phyloP scores from a whole-genome alignment of 495 filamentous ascomycete species.

The Hypoxylon lenormandii region DNA sequence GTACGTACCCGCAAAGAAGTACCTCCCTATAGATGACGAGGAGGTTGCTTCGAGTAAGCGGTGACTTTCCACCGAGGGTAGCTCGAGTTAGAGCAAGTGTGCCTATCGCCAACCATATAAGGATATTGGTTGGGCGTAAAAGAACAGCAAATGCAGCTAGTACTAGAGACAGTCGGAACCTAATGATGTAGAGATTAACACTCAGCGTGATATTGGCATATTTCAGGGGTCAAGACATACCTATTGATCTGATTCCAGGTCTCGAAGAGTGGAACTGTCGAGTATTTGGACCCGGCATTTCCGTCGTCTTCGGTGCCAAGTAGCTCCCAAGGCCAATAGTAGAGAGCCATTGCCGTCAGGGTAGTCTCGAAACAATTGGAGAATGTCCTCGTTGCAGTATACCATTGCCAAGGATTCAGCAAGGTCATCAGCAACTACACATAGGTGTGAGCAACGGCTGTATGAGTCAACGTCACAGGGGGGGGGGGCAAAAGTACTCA shows the following conservation, averaged over 20 bases:
- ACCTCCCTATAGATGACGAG: conserved; percentile 70
- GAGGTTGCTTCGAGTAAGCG: conserved; percentile 59
- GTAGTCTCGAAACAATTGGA: conserved; percentile 94
- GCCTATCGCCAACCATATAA: conserved; percentile 79
- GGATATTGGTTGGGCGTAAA: conserved; percentile 86
- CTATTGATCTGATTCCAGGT: conserved; percentile 50
- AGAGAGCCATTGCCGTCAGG: conserved; percentile 81
- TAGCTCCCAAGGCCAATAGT: conserved; percentile 85
- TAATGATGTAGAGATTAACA: conserved; percentile 41
- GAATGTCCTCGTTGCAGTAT: conserved; percentile 89
- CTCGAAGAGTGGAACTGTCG: conserved; percentile 32
- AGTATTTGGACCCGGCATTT: conserved; percentile 43
- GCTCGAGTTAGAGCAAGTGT: conserved; percentile 59
- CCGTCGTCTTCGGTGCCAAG: conserved; percentile 54
- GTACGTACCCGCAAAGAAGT: conserved; percentile 71
- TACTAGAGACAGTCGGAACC: conserved; percentile 75
- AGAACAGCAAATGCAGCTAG: conserved; percentile 86
- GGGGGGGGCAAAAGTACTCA: conserved; percentile 54
- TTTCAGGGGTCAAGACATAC: conserved; percentile 28
- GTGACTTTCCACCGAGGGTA: conserved; percentile 53
- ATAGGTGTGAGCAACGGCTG: conserved; percentile 17
- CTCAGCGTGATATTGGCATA: neutral
- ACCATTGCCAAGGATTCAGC: conserved; percentile 95
- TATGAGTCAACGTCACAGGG: neutral
- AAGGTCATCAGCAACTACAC: conserved; percentile 74